phyloP scores from a whole-genome alignment of 371 early-diverging fungal species.

The Actinomortierella ambigua region DNA sequence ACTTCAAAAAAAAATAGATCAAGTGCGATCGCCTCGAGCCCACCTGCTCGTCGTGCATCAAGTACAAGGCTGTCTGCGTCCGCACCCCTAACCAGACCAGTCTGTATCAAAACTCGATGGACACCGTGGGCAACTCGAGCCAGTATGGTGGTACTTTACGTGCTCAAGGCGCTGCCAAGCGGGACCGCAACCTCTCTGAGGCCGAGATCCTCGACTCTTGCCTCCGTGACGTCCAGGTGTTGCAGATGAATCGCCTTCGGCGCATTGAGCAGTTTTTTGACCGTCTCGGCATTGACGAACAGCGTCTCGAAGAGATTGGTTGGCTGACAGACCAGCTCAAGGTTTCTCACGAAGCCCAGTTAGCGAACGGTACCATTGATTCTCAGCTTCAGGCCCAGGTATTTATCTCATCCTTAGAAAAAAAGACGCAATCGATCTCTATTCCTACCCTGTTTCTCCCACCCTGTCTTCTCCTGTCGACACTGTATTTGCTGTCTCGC shows the following conservation, averaged over 20 bases:
- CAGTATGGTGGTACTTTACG: constrained; percentile 7
- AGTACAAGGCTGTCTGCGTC: constrained; percentile 42
- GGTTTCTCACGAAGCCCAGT: constrained; percentile 10
- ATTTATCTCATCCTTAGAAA: no score
- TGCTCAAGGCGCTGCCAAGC: constrained; percentile 21
- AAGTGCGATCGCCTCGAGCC: constrained; percentile 44
- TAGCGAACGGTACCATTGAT: no score
- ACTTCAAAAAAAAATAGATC: constrained; percentile 16
- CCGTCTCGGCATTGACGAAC: constrained; percentile 37
- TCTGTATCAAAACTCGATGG: constrained; percentile 25
- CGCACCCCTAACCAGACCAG: constrained; percentile 12
- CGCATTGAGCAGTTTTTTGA: constrained; percentile 44
- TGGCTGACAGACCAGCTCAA: constrained; percentile 43
- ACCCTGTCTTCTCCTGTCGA: no score
- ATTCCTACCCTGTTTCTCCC: no score
- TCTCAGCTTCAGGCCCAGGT: no score
- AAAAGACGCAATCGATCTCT: no score
- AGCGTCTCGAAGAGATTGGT: constrained; percentile 33
- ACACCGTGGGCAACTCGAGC: constrained; percentile 23
- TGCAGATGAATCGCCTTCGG: constrained; percentile 34
- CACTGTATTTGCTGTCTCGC: no score
- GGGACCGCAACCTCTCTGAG: constrained; percentile 30
- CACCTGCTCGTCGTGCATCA: constrained; percentile 41
- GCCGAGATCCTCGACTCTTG: constrained; percentile 43
- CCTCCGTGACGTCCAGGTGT: constrained; percentile 24